phyloP scores from a whole-genome alignment of 306 rosid genomes.

The Albizia julibrissin region DNA sequence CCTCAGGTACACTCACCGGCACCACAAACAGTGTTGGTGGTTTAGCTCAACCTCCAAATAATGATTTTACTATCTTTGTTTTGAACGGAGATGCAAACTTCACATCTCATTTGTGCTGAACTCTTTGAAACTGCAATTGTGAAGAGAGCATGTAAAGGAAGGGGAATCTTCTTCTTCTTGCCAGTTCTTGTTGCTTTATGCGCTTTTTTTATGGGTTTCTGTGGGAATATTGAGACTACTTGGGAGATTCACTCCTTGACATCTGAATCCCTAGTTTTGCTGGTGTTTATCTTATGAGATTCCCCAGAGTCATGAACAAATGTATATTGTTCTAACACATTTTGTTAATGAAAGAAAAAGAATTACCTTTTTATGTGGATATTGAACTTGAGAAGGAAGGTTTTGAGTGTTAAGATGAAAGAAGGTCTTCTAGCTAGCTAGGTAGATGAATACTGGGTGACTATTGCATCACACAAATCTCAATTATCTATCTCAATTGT shows the following conservation, averaged over 20 bases:
- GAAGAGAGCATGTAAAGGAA: not conserved
- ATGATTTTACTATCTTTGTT: constrained; percentile 40
- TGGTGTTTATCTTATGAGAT: constrained; percentile 34
- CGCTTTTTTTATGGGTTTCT: constrained; percentile 74
- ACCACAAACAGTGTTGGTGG: constrained; percentile 35
- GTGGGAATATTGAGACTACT: constrained; percentile 42
- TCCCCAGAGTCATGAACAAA: constrained; percentile 23
- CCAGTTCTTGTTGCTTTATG: constrained; percentile 72
- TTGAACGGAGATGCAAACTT: constrained; percentile 45
- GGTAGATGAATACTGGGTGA: not conserved
- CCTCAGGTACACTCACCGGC: constrained; percentile 68
- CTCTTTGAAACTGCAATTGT: constrained; percentile 35
- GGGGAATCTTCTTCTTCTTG: constrained; percentile 12
- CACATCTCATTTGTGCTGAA: constrained; percentile 42
- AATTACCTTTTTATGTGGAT: not conserved
- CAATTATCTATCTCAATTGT: not conserved
- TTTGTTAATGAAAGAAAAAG: constrained; percentile 6
- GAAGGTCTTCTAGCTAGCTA: too few relatives aligned
- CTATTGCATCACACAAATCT: not conserved
- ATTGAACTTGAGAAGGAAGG: not conserved
- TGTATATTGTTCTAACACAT: constrained; percentile 37
- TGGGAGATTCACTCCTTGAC: constrained; percentile 40
- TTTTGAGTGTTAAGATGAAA: constrained; percentile 7
- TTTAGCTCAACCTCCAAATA: constrained; percentile 36
- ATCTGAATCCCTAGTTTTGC: constrained; percentile 44